Conservation (phyloP, 768 basidiomycete genomes). For the Mrakia frigida region DNA sequence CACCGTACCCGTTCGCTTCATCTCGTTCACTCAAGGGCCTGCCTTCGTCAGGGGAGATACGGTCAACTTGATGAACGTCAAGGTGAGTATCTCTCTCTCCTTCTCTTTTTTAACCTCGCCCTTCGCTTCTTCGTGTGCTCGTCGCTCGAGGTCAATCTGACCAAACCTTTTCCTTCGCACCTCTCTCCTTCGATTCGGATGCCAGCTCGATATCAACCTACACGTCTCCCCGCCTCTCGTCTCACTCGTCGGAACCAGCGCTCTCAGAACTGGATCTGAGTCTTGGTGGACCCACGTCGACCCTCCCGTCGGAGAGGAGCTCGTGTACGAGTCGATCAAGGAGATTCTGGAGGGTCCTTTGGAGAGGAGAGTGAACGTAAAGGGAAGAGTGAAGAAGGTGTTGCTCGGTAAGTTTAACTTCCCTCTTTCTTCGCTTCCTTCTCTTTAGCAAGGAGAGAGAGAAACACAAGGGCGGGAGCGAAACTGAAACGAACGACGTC, state of each 20-base stretch:
- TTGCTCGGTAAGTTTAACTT: too few species aligned
- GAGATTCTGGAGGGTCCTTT: neutral
- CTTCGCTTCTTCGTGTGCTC: neutral
- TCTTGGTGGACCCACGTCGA: neutral
- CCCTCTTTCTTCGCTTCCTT: neutral
- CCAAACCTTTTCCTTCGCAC: neutral
- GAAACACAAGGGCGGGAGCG: neutral
- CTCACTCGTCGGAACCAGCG: too few species aligned
- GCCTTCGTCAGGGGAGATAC: neutral
- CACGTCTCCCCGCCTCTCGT: neutral
- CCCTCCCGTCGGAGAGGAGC: neutral
- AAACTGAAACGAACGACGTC: neutral
- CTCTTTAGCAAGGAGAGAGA: neutral
- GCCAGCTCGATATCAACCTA: neutral
- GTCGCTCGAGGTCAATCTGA: neutral
- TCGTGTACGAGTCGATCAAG: slow-evolving; percentile 1
- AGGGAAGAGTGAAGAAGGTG: neutral
- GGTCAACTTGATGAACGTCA: neutral
- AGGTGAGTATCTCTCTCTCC: neutral
- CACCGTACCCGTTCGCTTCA: neutral
- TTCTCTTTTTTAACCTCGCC: neutral
- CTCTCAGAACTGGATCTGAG: neutral
- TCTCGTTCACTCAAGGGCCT: neutral
- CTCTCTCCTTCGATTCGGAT: neutral
- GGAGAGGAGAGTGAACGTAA: neutral